phyloP scores from a whole-genome alignment of 345 rosid genomes.

The Microthlaspi erraticum region DNA sequence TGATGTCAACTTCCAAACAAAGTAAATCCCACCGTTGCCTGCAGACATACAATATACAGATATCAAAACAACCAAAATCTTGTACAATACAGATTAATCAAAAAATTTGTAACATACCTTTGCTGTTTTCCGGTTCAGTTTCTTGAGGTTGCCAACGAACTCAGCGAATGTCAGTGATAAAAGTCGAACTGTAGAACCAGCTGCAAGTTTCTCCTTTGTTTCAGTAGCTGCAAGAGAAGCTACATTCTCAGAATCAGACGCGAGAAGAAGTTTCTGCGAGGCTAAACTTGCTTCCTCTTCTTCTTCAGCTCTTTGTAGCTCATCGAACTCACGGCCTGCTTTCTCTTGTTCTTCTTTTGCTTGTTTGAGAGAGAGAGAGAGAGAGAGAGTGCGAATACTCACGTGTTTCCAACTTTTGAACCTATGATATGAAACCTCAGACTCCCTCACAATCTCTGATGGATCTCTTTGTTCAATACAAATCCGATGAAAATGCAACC shows the following conservation, averaged over 20 bases:
- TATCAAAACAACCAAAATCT: slow-evolving; percentile 24
- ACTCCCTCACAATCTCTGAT: slow-evolving; percentile 69
- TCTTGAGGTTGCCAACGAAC: slow-evolving; percentile 73
- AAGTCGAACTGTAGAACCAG: slow-evolving; percentile 77
- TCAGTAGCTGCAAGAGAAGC: slow-evolving; percentile 39
- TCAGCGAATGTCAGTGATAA: slow-evolving; percentile 78
- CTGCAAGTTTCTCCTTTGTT: slow-evolving; percentile 43
- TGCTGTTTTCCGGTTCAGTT: slow-evolving; percentile 70
- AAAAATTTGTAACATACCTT: slow-evolving; percentile 49
- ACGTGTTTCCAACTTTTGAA: slow-evolving; percentile 82
- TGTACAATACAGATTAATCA: not conserved
- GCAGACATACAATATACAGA: slow-evolving; percentile 38
- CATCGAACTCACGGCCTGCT: slow-evolving; percentile 65
- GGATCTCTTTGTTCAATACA: slow-evolving; percentile 80
- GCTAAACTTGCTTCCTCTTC: slow-evolving; percentile 40
- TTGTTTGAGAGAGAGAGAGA: slow-evolving; percentile 39
- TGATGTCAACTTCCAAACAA: slow-evolving; percentile 77
- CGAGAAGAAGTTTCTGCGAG: slow-evolving; percentile 7
- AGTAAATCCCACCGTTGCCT: slow-evolving; percentile 85
- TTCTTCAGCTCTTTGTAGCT: slow-evolving; percentile 48
- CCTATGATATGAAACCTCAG: slow-evolving; percentile 73
- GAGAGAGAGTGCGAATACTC: slow-evolving; percentile 39
- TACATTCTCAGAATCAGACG: slow-evolving; percentile 36
- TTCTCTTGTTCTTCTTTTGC: slow-evolving; percentile 83
- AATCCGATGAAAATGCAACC: slow-evolving; percentile 82